Evolutionary conservation across 208 protist genomes (phyloP).

Genomic region (Trypanosoma cruzi): DNA sequence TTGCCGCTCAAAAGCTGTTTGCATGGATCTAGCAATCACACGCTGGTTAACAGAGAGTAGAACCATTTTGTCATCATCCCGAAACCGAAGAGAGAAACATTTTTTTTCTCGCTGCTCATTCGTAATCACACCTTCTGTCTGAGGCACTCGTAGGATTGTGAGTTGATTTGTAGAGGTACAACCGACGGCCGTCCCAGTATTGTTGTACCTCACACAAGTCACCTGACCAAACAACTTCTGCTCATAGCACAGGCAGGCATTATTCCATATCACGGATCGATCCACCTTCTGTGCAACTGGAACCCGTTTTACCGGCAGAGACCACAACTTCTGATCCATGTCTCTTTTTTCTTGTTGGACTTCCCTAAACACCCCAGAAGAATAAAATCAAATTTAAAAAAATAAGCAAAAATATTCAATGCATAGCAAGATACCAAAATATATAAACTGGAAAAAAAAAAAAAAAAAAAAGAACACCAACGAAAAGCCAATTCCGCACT

Average conservation of each 20-base stretch:
- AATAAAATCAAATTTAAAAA: constrained; percentile 28
- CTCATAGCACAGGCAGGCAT: constrained; percentile 78
- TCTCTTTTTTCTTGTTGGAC: not conserved
- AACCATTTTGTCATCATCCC: constrained; percentile 83
- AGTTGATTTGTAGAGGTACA: constrained; percentile 80
- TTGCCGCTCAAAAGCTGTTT: constrained; percentile 83
- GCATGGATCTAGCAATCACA: constrained; percentile 71
- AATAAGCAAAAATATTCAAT: constrained; percentile 2
- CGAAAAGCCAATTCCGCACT: too few species aligned
- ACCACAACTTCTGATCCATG: constrained; percentile 47
- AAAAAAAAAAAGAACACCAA: not conserved
- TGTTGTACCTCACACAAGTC: constrained; percentile 64
- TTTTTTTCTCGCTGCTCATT: constrained; percentile 84
- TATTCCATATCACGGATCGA: constrained; percentile 74
- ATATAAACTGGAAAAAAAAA: not conserved
- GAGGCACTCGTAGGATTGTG: constrained; percentile 75
- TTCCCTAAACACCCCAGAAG: too few species aligned
- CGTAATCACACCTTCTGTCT: constrained; percentile 69
- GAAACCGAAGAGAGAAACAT: constrained; percentile 74
- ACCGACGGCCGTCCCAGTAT: constrained; percentile 56
- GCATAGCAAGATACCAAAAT: too few species aligned
- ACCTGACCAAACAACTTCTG: constrained; percentile 87
- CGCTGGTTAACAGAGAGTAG: constrained; percentile 79
- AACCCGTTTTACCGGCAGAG: constrained; percentile 68
- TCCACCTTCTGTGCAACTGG: constrained; percentile 52